Conservation (phyloP, 257 asterid genomes). For the Penstemon eatonii region DNA sequence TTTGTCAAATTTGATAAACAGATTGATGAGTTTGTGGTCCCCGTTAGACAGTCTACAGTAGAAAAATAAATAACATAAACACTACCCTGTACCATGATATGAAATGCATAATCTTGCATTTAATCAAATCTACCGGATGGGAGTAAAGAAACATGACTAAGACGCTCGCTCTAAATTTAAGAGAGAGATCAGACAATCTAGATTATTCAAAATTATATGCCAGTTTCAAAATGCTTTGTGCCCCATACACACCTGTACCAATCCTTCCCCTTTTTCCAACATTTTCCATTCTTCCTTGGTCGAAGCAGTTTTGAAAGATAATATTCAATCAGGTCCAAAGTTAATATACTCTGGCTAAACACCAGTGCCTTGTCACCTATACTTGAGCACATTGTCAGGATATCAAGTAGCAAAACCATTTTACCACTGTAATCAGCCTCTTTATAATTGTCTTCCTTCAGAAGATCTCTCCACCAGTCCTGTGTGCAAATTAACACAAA, state of each 20-base stretch:
- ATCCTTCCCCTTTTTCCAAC: conserved; percentile 93
- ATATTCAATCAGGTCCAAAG: conserved; percentile 82
- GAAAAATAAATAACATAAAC: neutral
- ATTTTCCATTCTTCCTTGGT: conserved; percentile 66
- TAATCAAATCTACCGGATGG: neutral
- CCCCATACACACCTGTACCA: conserved; percentile 81
- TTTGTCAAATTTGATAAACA: neutral
- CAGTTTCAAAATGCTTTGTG: conserved; percentile 22
- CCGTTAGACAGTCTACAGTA: neutral
- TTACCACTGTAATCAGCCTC: conserved; percentile 86
- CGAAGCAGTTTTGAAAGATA: conserved; percentile 83
- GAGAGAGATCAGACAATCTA: conserved; percentile 9
- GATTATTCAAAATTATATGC: conserved; percentile 2
- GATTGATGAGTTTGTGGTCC: conserved; percentile 6
- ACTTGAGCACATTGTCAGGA: conserved; percentile 76
- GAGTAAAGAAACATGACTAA: neutral
- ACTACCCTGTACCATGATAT: neutral
- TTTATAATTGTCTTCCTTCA: conserved; percentile 58
- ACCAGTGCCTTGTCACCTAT: conserved; percentile 92
- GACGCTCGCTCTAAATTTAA: conserved; percentile 8
- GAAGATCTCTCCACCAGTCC: conserved; percentile 98
- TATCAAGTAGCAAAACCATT: conserved; percentile 91
- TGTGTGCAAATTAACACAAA: conserved; percentile 32
- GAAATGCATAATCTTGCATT: neutral
- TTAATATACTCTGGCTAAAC: conserved; percentile 86